These are phyloP conservation scores for Cordyceps tenuipes DNA, from an alignment of 2,329 filamentous ascomycete species.

Conservation along the genomic window DNA sequence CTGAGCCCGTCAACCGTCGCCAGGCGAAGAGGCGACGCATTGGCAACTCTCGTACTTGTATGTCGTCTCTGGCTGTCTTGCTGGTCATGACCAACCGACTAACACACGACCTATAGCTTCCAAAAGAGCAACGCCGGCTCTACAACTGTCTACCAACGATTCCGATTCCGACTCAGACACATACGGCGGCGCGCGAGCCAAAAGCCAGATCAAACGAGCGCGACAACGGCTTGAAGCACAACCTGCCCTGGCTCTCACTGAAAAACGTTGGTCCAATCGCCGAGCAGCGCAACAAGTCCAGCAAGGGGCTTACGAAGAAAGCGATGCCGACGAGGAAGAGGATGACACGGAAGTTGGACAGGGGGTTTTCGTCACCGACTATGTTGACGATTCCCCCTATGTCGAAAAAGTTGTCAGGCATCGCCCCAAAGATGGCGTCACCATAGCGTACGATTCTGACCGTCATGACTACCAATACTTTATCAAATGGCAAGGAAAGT, in stretches of 20 bases:
- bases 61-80: slow-evolving; percentile 20
- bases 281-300: slow-evolving; percentile 70
- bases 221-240: slow-evolving; percentile 63
- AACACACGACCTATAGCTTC: slow-evolving; percentile 37
- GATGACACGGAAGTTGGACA: slow-evolving; percentile 49
- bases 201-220: slow-evolving; percentile 65
- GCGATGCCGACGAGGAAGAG: slow-evolving; percentile 56
- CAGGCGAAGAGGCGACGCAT: slow-evolving; percentile 61
- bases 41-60: slow-evolving; percentile 56
- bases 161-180: slow-evolving; percentile 67
- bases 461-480: slow-evolving; percentile 79
- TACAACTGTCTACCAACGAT: slow-evolving; percentile 46
- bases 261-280: slow-evolving; percentile 87
- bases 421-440: slow-evolving; percentile 61
- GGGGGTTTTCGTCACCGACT: slow-evolving; percentile 59
- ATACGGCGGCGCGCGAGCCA: slow-evolving; percentile 69
- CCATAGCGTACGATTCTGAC: slow-evolving; percentile 46
- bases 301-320: slow-evolving; percentile 56
- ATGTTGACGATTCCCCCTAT: slow-evolving; percentile 71
- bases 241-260: slow-evolving; percentile 57
- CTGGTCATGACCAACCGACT: slow-evolving; percentile 14
- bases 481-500: slow-evolving; percentile 96
- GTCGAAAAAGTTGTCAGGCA: slow-evolving; percentile 91
- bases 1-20: slow-evolving; percentile 47
- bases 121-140: slow-evolving; percentile 49